Conservation (phyloP, 2,329 filamentous ascomycete species). For the Aureobasidium sp. region DNA sequence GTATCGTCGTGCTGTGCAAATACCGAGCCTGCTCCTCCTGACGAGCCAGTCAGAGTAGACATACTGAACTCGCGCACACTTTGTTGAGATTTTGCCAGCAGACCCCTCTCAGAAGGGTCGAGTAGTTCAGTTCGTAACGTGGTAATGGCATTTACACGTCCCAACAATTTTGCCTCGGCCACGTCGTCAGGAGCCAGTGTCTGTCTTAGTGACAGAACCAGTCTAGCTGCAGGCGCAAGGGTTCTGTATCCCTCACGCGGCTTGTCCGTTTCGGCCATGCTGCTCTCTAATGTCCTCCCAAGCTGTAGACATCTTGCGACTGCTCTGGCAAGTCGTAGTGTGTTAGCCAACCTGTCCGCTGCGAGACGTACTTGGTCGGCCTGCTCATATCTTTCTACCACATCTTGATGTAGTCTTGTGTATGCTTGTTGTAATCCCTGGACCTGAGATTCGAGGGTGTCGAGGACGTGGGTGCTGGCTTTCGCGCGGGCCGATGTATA, state of each 20-base stretch:
- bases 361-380: constrained; percentile 76
- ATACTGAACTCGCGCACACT: constrained; percentile 79
- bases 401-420: constrained; percentile 75
- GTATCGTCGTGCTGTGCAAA: constrained; percentile 65
- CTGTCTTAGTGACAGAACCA: constrained; percentile 67
- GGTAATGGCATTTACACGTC: constrained; percentile 63
- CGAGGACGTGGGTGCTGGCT: constrained; percentile 64
- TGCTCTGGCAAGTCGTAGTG: constrained; percentile 66
- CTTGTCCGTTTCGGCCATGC: constrained; percentile 57
- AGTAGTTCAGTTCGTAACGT: constrained; percentile 64
- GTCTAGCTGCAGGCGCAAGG: constrained; percentile 75
- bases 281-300: constrained; percentile 79
- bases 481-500: constrained; percentile 70
- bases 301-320: constrained; percentile 74
- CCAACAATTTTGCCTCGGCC: constrained; percentile 71
- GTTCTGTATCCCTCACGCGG: constrained; percentile 57
- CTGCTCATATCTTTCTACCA: constrained; percentile 75
- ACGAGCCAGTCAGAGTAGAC: constrained; percentile 44
- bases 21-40: constrained; percentile 20
- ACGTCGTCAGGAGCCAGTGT: constrained; percentile 56
- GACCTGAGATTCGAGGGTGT: constrained; percentile 73
- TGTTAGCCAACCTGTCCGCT: constrained; percentile 71
- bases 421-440: constrained; percentile 77
- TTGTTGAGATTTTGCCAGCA: constrained; percentile 69
- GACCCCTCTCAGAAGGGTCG: constrained; percentile 62